These are phyloP conservation scores for Penicillium sclerotigenum DNA, from an alignment of 2,329 filamentous ascomycete species.

Conservation along the genomic window DNA sequence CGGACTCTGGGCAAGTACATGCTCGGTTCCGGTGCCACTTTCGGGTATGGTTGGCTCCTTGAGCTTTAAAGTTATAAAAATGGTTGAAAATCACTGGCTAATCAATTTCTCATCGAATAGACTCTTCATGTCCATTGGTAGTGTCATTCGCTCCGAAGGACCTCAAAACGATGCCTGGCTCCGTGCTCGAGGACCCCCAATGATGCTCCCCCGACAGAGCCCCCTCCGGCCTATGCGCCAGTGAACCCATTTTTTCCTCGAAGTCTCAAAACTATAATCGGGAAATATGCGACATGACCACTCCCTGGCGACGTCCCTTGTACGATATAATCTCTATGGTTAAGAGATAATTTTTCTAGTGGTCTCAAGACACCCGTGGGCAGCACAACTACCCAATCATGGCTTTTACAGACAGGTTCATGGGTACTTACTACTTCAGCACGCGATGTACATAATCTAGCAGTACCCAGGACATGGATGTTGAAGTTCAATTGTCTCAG, in stretches of 20 bases:
- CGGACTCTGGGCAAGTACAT: constrained; percentile 95
- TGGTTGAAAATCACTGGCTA: background rate
- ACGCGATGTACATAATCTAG: constrained; percentile 9
- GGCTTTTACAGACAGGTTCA: background rate
- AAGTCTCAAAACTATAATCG: constrained; percentile 8
- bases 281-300: constrained; percentile 24
- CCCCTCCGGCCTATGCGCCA: constrained; percentile 33
- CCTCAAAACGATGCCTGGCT: constrained; percentile 74
- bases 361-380: constrained; percentile 13
- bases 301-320: constrained; percentile 23
- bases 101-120: constrained; percentile 34
- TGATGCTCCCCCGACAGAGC: constrained; percentile 58
- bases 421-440: constrained; percentile 1
- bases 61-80: background rate
- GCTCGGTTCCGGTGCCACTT: constrained; percentile 89
- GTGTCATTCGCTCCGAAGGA: constrained; percentile 88
- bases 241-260: constrained; percentile 18
- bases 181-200: constrained; percentile 68
- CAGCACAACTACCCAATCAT: background rate
- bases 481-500: background rate
- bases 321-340: constrained; percentile 30
- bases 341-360: constrained; percentile 11
- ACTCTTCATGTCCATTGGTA: constrained; percentile 99
- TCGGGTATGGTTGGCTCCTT: constrained; percentile 64
- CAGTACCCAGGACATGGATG: constrained; percentile 2